phyloP scores from a whole-genome alignment of 2,329 filamentous ascomycete species.

The Phyllosticta paracitricarpa region DNA sequence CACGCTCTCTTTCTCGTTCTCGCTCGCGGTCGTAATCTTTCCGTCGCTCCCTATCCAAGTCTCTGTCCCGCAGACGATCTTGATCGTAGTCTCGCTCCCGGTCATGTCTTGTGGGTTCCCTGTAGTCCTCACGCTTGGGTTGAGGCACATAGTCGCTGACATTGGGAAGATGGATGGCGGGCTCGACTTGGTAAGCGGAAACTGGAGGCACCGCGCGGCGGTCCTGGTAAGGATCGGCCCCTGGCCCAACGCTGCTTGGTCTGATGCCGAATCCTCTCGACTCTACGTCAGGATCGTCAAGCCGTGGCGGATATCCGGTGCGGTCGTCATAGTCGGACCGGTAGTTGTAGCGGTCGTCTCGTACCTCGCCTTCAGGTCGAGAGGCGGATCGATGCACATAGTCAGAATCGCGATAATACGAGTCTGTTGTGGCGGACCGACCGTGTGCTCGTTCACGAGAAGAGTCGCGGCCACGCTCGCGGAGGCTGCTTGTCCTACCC shows the following conservation, averaged over 20 bases:
- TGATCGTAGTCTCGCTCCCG: slow-evolving; percentile 10
- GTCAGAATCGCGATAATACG: slow-evolving; percentile 28
- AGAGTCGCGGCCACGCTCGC: slow-evolving; percentile 18
- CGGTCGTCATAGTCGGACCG: slow-evolving; percentile 36
- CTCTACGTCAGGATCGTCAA: slow-evolving; percentile 35
- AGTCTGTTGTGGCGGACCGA: slow-evolving; percentile 10
- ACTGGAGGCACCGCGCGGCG: slow-evolving; percentile 18
- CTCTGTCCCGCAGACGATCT: slow-evolving; percentile 10
- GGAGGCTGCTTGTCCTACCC: slow-evolving; percentile 14
- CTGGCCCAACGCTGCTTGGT: slow-evolving; percentile 7
- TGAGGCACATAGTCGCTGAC: slow-evolving; percentile 7
- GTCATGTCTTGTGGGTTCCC: slow-evolving; percentile 7
- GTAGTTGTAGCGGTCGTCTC: slow-evolving; percentile 18
- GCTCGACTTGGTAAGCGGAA: not conserved
- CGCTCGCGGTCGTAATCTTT: slow-evolving; percentile 10
- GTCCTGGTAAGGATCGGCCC: slow-evolving; percentile 16
- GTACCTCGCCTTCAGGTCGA: slow-evolving; percentile 40
- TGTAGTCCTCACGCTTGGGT: slow-evolving; percentile 15
- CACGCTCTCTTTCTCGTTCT: not conserved
- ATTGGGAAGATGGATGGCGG: not conserved
- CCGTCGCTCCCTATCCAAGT: slow-evolving; percentile 12
- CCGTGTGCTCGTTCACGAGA: slow-evolving; percentile 26
- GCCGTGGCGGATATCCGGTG: slow-evolving; percentile 28
- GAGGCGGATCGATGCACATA: slow-evolving; percentile 34
- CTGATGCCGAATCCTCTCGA: slow-evolving; percentile 39